Conservation (phyloP, 1,284 basidiomycete genomes). For the Coniferiporia weirii region DNA sequence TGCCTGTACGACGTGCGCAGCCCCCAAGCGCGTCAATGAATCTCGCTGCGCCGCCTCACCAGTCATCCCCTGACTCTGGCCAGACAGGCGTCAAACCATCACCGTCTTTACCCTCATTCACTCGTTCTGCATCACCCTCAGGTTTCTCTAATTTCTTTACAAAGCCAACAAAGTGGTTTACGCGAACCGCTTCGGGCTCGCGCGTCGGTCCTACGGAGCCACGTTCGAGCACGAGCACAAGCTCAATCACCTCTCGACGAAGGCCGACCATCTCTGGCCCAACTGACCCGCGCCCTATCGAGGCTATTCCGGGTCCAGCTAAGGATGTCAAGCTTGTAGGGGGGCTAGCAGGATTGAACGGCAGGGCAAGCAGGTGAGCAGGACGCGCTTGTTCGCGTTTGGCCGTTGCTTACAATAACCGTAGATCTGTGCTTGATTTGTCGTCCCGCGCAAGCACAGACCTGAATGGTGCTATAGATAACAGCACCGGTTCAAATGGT, state of each 20-base stretch:
- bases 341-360: slow-evolving; percentile 26
- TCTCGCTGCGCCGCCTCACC: slow-evolving; percentile 6
- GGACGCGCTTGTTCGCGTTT: slow-evolving; percentile 1
- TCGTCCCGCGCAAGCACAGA: slow-evolving; percentile 45
- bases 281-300: slow-evolving; percentile 71
- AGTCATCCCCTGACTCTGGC: not conserved
- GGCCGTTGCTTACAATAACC: not conserved
- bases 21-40: slow-evolving; percentile 11
- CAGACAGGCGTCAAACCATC: slow-evolving; percentile 11
- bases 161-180: slow-evolving; percentile 46
- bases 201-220: slow-evolving; percentile 38
- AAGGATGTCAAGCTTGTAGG: slow-evolving; percentile 20
- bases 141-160: slow-evolving; percentile 39
- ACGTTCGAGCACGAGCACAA: slow-evolving; percentile 48
- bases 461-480: slow-evolving; percentile 35
- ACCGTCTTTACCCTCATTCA: slow-evolving; percentile 21
- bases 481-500: slow-evolving; percentile 27
- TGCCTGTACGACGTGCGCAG: slow-evolving; percentile 12
- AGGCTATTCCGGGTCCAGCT: slow-evolving; percentile 32
- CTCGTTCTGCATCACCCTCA: slow-evolving; percentile 32
- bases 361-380: slow-evolving; percentile 46
- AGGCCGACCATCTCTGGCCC: slow-evolving; percentile 78
- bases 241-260: slow-evolving; percentile 29
- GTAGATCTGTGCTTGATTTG: slow-evolving; percentile 65
- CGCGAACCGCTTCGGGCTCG: slow-evolving; percentile 34